Percentiles rank a stretch among this genome's conserved stretches.
These are phyloP conservation scores for Elongisporangium anandrum DNA, from an alignment of 352 stramenopile genomes.

Conservation along the genomic window DNA sequence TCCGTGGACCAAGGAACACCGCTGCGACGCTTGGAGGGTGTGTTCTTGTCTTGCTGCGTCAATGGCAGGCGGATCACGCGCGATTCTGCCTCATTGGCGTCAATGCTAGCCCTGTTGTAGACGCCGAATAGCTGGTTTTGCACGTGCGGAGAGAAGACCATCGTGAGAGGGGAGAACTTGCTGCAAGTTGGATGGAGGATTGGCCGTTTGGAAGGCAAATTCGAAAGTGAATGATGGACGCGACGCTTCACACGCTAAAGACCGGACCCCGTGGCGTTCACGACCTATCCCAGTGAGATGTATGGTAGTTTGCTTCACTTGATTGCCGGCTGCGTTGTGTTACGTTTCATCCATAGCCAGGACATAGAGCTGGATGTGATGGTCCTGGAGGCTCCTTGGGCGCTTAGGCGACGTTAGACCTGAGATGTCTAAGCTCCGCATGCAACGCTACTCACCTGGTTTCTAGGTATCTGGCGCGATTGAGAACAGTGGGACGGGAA, in stretches of 20 bases:
- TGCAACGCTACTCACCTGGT: neutral
- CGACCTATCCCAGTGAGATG: too few relatives aligned
- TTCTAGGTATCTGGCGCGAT: neutral
- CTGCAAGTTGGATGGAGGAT: neutral
- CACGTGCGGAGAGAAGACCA: neutral
- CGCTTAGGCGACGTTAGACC: neutral
- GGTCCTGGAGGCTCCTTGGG: too few relatives aligned
- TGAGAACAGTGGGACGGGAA: too few relatives aligned
- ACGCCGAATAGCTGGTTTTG: neutral
- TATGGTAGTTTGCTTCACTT: neutral
- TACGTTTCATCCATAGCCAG: neutral
- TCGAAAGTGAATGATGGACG: neutral
- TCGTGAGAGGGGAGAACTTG: neutral
- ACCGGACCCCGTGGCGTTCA: neutral
- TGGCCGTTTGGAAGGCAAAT: neutral
- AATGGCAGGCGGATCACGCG: neutral
- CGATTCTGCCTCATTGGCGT: neutral
- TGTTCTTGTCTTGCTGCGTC: neutral
- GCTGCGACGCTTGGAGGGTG: neutral
- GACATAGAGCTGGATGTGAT: neutral
- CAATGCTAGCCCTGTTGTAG: neutral
- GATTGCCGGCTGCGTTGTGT: neutral
- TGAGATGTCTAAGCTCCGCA: neutral
- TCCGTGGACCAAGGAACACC: constrained; percentile 2
- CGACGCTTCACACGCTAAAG: neutral